Evolutionary conservation across 2,329 filamentous ascomycete species (phyloP), one percentile per base, ranked within the genome.

Genomic region (Claviceps pazoutovae): DNA sequence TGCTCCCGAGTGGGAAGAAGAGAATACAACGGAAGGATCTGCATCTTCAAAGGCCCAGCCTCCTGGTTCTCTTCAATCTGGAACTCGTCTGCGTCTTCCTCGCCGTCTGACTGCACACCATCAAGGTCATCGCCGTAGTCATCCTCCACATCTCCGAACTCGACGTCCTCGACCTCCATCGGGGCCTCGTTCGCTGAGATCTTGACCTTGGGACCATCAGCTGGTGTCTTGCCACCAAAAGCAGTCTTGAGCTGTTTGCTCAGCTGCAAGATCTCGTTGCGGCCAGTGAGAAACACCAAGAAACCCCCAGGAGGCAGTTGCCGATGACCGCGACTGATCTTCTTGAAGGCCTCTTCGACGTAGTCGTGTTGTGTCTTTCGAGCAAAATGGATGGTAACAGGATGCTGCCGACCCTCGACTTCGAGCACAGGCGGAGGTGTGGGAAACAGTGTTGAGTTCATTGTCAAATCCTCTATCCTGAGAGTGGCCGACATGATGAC

Each of bases 401-500:
- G 82, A 63, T 88, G 91, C 62, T 98, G 91, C 42, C 93, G 81
- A 9, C 94, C 94, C 65, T 97, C 90, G 0, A 90, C 86, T 64
- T 95, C 82, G 1, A 98, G 75, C 1, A 97, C 78, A 0, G 90
- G 91, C 0, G 93, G 93, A 2, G 86, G 77, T 0, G 72, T 75
- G 4, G 82, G 73, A 66, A 98, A 98, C 0, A 98, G 73, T 16
- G 77, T 82, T 8, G 79, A 71, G 61, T 98, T 97, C 62, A 88
- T 79, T 0, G 88, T 88, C 59, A 98, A 86, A 62, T 97, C 91
- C 13, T 88, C 86, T 46, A 97, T 87, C 54, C 89, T 78, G 37
- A 98, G 74, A 2, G 93, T 98, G 44, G 93, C 93, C 54, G 91
- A 97, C 94, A 98, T 98, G 68, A 98, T 95, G 54, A 98, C 80